phyloP scores from a whole-genome alignment of 1,284 basidiomycete genomes.

The Malassezia pachydermatis region DNA sequence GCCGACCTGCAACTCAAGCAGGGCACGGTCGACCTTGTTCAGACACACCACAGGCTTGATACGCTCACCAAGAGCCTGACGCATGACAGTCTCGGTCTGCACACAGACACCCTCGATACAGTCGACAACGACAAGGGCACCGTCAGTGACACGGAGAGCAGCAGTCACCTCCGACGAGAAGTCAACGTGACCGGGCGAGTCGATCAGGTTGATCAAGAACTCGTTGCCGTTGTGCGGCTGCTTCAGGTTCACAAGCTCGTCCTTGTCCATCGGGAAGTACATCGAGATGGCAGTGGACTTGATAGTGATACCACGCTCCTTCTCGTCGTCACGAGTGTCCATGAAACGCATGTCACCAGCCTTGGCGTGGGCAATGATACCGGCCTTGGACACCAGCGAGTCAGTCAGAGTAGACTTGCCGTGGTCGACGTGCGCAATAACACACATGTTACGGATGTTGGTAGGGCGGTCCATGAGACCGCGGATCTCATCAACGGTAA shows the following conservation, averaged over 20 bases:
- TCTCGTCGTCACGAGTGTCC: conserved; percentile 95
- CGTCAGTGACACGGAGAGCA: conserved; percentile 98
- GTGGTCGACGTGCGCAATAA: conserved; percentile 68
- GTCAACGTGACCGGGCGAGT: conserved; percentile 98
- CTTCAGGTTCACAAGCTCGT: conserved; percentile 61
- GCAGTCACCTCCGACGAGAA: conserved; percentile 99
- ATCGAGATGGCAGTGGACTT: conserved; percentile 99
- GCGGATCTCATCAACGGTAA: conserved; percentile 64
- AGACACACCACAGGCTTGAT: conserved; percentile 99
- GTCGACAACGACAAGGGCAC: conserved; percentile 83
- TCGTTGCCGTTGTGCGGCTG: conserved; percentile 89
- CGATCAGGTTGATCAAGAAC: conserved; percentile 99
- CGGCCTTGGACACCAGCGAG: conserved; percentile 97
- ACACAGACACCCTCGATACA: conserved; percentile 99
- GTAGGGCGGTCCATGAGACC: conserved; percentile 75
- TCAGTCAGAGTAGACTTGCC: conserved; percentile 99
- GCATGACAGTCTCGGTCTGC: conserved; percentile 97
- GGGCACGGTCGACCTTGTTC: conserved; percentile 99
- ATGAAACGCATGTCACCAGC: conserved; percentile 93
- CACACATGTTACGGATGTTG: conserved; percentile 88
- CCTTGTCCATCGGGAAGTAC: conserved; percentile 94
- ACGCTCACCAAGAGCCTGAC: conserved; percentile 92
- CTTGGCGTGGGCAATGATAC: conserved; percentile 92
- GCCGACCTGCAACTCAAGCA: conserved; percentile 92
- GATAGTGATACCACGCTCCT: conserved; percentile 99